phyloP scores from a whole-genome alignment of 2,329 filamentous ascomycete species.

The Thermoascus crustaceus region DNA sequence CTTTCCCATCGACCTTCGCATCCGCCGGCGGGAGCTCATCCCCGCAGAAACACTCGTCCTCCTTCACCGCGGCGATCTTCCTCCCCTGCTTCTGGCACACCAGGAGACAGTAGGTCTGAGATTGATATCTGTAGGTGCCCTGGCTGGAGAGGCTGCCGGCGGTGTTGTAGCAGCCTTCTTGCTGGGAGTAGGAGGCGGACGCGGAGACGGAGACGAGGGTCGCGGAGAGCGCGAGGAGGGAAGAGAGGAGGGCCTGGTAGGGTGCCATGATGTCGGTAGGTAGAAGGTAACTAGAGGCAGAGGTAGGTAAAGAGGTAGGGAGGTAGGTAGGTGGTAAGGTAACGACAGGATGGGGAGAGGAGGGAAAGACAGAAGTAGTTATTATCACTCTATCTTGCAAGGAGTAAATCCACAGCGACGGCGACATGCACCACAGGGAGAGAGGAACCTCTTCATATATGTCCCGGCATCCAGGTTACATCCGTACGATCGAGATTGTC shows the following conservation, averaged over 20 bases:
- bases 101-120: neutral
- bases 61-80: neutral
- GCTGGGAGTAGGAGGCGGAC: neutral
- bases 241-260: conserved; percentile 1
- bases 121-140: neutral
- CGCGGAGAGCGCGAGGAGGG: neutral
- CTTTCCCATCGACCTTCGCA: neutral
- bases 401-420: too few species aligned
- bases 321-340: too few species aligned
- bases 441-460: too few species aligned
- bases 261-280: neutral
- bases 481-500: too few species aligned
- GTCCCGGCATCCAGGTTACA: too few species aligned
- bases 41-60: neutral
- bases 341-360: too few species aligned
- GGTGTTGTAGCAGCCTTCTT: neutral
- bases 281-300: neutral
- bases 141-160: neutral
- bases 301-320: neutral
- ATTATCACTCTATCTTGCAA: too few species aligned
- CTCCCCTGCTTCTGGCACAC: neutral
- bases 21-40: neutral
- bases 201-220: neutral
- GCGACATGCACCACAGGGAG: too few species aligned
- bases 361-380: too few species aligned